Evolutionary conservation across 106 monocot genomes (phyloP).

Genomic region (Allium cepa): DNA sequence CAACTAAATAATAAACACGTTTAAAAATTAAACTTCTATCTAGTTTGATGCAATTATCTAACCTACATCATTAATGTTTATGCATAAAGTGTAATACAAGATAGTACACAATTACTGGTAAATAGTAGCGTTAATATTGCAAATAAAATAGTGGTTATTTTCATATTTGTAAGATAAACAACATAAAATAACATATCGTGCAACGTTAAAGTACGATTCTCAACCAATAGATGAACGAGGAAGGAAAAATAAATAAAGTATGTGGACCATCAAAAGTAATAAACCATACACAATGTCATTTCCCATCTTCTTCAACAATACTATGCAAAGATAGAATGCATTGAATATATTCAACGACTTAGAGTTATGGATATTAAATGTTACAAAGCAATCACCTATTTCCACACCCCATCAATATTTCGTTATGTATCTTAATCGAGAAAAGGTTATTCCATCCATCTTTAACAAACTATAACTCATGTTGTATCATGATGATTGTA

Average conservation of each 20-base stretch:
- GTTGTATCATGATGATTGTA: too few relatives aligned
- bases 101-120: not conserved
- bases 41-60: too few relatives aligned
- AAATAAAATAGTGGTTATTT: too few relatives aligned
- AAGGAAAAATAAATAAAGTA: slow-evolving; percentile 7
- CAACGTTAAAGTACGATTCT: not conserved
- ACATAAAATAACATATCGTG: too few relatives aligned
- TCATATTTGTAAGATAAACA: too few relatives aligned
- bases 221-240: slow-evolving; percentile 10
- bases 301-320: slow-evolving; percentile 1
- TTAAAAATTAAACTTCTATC: too few relatives aligned
- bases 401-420: slow-evolving; percentile 1
- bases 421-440: not conserved
- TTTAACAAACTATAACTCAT: not conserved
- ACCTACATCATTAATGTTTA: slow-evolving; percentile 8
- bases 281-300: not conserved
- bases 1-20: not conserved
- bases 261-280: slow-evolving; percentile 11
- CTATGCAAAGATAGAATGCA: slow-evolving; percentile 5
- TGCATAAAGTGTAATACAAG: slow-evolving; percentile 5
- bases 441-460: not conserved
- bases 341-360: slow-evolving; percentile 8
- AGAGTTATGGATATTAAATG: slow-evolving; percentile 6
- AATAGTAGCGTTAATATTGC: too few relatives aligned
- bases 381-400: not conserved